A percentile compares a stretch with the other conserved stretches of the same genome.
phyloP scores from a whole-genome alignment of 2,329 filamentous ascomycete species.

The Phaeosphaeriaceae sp. region DNA sequence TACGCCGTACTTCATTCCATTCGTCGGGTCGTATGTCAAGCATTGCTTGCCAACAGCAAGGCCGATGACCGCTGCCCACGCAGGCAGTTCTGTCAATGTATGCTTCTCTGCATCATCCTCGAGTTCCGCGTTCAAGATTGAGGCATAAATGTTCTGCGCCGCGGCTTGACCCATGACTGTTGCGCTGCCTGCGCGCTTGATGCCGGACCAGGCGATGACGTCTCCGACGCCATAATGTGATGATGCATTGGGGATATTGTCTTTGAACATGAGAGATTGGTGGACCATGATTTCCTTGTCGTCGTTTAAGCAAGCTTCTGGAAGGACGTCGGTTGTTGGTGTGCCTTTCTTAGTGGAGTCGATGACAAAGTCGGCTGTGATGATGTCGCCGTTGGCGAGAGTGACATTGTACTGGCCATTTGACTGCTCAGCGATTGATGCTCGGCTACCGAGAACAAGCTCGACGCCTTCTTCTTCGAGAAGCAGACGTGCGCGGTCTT shows the following conservation, averaged over 20 bases:
- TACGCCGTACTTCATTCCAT: conserved; percentile 66
- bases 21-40: conserved; percentile 65
- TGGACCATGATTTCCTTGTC: conserved; percentile 71
- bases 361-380: conserved; percentile 70
- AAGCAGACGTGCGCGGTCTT: conserved; percentile 65
- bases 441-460: conserved; percentile 67
- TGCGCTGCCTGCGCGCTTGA: conserved; percentile 79
- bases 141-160: conserved; percentile 62
- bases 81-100: conserved; percentile 32
- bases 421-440: conserved; percentile 51
- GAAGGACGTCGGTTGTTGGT: conserved; percentile 70
- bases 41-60: conserved; percentile 75
- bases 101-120: conserved; percentile 20
- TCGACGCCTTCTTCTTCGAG: conserved; percentile 70
- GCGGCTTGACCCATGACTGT: conserved; percentile 75
- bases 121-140: conserved; percentile 45
- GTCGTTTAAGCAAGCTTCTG: conserved; percentile 63
- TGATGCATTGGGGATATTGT: conserved; percentile 62
- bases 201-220: conserved; percentile 73
- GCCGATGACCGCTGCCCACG: conserved; percentile 65
- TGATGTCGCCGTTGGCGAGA: conserved; percentile 50
- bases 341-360: conserved; percentile 71
- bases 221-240: conserved; percentile 76
- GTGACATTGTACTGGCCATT: conserved; percentile 52
- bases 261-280: conserved; percentile 62